Evolutionary conservation across 257 asterid genomes (phyloP).

Genomic region (Prunella vulgaris): DNA sequence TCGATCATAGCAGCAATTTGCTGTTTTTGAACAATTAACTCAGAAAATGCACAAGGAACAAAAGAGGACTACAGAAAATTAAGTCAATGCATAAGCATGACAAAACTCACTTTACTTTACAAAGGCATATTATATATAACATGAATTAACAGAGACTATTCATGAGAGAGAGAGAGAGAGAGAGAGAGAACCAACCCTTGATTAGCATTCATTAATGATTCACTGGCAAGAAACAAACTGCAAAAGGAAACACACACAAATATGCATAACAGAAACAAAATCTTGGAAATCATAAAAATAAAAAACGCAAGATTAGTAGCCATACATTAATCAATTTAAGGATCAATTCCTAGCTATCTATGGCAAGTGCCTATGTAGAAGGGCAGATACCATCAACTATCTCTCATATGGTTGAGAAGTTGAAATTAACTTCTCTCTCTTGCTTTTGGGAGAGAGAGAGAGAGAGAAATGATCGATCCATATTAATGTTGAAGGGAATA

Average conservation of each 20-base stretch:
- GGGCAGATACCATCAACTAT: slow-evolving; percentile 10
- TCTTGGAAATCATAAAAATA: background rate
- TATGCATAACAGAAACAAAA: background rate
- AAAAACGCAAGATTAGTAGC: background rate
- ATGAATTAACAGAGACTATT: background rate
- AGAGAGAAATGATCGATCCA: background rate
- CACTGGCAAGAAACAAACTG: background rate
- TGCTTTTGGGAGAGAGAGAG: too few relatives aligned
- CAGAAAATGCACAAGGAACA: background rate
- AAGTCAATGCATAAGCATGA: background rate
- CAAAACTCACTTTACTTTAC: background rate
- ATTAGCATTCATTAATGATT: background rate
- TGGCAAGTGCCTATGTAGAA: background rate
- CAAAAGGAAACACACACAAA: background rate
- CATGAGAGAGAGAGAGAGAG: background rate
- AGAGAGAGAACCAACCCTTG: background rate
- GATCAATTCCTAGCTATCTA: background rate
- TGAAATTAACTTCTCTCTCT: too few relatives aligned
- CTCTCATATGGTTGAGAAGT: too few relatives aligned
- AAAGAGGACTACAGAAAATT: background rate
- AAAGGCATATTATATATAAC: background rate
- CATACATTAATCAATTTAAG: background rate
- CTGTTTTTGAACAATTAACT: background rate
- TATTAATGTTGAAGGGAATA: slow-evolving; percentile 1
- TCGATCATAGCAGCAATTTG: background rate